phyloP scores from a whole-genome alignment of 345 rosid genomes.

The Corchorus olitorius region DNA sequence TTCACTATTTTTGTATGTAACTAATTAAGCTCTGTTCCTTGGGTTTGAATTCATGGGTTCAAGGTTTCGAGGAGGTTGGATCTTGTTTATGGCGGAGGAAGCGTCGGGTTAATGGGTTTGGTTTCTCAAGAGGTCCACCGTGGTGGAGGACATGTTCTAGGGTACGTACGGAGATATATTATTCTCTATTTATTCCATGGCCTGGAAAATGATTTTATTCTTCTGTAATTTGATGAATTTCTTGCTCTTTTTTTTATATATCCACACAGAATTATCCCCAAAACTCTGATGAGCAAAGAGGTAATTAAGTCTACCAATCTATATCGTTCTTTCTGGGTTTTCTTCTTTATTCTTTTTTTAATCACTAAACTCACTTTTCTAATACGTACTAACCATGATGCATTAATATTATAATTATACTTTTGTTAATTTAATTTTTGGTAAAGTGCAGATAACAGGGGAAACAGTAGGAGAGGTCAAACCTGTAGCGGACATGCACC shows the following conservation, averaged over 20 bases:
- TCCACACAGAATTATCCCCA: constrained; percentile 72
- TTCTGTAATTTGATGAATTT: neutral
- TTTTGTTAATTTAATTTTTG: neutral
- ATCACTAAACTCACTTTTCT: neutral
- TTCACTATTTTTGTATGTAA: neutral
- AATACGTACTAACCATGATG: neutral
- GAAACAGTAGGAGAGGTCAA: constrained; percentile 65
- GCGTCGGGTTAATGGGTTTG: constrained; percentile 73
- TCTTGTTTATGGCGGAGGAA: constrained; percentile 81
- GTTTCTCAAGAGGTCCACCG: constrained; percentile 68
- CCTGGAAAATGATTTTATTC: neutral
- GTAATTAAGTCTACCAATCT: constrained; percentile 30
- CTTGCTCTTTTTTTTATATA: constrained; percentile 1
- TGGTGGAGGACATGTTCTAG: constrained; percentile 68
- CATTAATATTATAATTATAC: neutral
- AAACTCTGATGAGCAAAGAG: constrained; percentile 88
- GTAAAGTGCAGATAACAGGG: constrained; percentile 54
- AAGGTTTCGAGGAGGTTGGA: constrained; percentile 60
- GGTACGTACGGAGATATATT: constrained; percentile 54
- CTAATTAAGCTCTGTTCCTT: neutral
- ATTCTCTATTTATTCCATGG: neutral
- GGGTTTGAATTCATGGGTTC: neutral
- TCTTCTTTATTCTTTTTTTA: neutral
- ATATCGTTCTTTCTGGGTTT: neutral
- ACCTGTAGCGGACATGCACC: constrained; percentile 62